Conservation (phyloP, 768 basidiomycete species). For the Nidula microcarpa region DNA sequence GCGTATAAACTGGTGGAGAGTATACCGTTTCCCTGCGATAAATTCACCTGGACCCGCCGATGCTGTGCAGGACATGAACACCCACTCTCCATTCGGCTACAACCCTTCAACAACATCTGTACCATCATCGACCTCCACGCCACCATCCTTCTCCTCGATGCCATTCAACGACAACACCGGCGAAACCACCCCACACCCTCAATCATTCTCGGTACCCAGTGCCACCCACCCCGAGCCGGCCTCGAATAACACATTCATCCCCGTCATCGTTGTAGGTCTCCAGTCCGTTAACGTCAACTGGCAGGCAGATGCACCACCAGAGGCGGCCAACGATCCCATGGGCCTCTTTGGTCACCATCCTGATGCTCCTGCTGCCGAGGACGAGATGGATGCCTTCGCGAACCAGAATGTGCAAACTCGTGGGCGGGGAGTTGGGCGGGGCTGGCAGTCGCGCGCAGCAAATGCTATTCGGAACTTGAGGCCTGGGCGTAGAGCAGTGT, state of each 20-base stretch:
- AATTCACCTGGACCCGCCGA: conserved; percentile 16
- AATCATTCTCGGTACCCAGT: not conserved
- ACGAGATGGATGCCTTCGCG: conserved; percentile 8
- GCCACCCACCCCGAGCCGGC: not conserved
- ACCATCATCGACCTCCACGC: not conserved
- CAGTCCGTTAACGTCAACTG: conserved; percentile 59
- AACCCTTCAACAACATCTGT: no score
- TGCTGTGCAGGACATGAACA: not conserved
- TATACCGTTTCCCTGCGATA: conserved; percentile 80
- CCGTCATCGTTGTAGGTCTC: conserved; percentile 80
- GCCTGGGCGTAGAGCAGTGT: conserved; percentile 21
- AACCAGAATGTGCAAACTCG: conserved; percentile 1
- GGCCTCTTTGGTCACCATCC: conserved; percentile 11
- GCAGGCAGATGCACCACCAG: conserved; percentile 13
- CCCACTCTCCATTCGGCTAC: no score
- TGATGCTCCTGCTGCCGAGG: conserved; percentile 4
- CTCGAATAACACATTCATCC: conserved; percentile 51
- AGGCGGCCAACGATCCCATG: conserved; percentile 13
- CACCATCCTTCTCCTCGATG: not conserved
- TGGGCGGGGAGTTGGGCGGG: conserved; percentile 16
- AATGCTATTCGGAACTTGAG: conserved; percentile 57
- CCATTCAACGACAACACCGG: not conserved
- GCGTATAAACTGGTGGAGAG: conserved; percentile 76
- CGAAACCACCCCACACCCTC: not conserved
- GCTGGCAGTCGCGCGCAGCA: conserved; percentile 64